phyloP scores from a whole-genome alignment of 164 flowering plant genomes.

The Buxus sempervirens region DNA sequence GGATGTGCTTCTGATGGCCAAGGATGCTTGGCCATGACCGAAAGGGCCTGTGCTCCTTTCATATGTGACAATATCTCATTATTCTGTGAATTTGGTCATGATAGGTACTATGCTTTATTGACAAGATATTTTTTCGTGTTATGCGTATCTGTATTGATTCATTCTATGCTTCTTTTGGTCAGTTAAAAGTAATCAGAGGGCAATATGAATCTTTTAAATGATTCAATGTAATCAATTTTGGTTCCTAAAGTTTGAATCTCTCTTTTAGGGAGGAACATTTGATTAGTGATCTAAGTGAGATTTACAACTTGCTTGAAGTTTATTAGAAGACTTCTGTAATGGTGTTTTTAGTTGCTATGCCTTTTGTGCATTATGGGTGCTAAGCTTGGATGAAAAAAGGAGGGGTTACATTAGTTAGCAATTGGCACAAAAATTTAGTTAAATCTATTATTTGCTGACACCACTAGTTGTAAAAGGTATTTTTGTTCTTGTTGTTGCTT shows the following conservation, averaged over 20 bases:
- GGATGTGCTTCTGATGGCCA: constrained; percentile 37
- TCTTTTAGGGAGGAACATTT: background rate
- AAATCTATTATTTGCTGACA: no score
- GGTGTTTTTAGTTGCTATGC: no score
- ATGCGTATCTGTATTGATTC: background rate
- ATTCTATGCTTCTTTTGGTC: background rate
- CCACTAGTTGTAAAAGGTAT: no score
- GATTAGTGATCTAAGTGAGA: background rate
- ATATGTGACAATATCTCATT: constrained; percentile 76
- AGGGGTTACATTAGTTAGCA: no score
- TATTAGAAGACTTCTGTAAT: no score
- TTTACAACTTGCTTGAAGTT: constrained; percentile 1
- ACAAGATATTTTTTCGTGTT: background rate
- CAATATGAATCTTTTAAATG: background rate
- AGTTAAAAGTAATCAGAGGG: background rate
- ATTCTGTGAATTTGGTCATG: constrained; percentile 77
- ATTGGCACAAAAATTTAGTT: no score
- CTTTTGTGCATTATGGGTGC: no score
- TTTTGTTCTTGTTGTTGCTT: no score
- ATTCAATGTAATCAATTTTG: background rate
- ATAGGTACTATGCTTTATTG: constrained; percentile 47
- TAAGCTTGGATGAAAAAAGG: no score
- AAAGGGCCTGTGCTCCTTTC: constrained; percentile 55
- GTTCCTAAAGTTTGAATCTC: background rate
- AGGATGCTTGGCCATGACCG: constrained; percentile 28